phyloP scores from a whole-genome alignment of 176 grass and related monocot genomes.

The Avena insularis region DNA sequence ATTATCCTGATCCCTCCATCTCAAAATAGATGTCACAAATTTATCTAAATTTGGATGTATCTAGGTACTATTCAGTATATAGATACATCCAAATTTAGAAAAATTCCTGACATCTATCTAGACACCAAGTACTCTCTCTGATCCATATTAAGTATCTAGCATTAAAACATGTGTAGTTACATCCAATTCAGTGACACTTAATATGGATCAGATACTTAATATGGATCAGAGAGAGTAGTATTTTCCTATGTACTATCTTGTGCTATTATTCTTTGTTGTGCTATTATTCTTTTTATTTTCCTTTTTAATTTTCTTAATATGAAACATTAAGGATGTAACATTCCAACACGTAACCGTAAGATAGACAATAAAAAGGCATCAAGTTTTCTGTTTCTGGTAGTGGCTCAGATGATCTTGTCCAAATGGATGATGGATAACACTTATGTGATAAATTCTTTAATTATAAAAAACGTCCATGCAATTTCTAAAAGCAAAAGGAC shows the following conservation, averaged over 20 bases:
- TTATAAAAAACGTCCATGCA: not conserved
- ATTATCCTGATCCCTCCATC: no score
- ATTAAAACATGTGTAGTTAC: no score
- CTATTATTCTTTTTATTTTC: not conserved
- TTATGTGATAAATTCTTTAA: not conserved
- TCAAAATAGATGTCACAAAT: no score
- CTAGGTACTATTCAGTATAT: no score
- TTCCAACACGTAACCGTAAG: slow-evolving; percentile 17
- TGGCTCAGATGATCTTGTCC: not conserved
- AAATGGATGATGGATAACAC: not conserved
- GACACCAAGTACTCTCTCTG: no score
- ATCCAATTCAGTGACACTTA: no score
- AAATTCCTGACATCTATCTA: no score
- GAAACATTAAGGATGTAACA: slow-evolving; percentile 27
- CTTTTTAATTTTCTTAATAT: not conserved
- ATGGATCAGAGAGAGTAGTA: not conserved
- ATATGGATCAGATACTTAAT: no score
- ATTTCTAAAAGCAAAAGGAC: no score
- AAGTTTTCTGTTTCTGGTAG: not conserved
- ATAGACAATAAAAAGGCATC: slow-evolving; percentile 24
- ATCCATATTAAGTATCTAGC: no score
- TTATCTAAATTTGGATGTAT: no score
- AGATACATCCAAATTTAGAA: no score
- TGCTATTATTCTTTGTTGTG: not conserved
- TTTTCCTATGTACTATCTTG: slow-evolving; percentile 1